A percentile compares a stretch with the other conserved stretches of the same genome.
Conservation (phyloP, 345 rosid genomes). For the Camelina hispida region DNA sequence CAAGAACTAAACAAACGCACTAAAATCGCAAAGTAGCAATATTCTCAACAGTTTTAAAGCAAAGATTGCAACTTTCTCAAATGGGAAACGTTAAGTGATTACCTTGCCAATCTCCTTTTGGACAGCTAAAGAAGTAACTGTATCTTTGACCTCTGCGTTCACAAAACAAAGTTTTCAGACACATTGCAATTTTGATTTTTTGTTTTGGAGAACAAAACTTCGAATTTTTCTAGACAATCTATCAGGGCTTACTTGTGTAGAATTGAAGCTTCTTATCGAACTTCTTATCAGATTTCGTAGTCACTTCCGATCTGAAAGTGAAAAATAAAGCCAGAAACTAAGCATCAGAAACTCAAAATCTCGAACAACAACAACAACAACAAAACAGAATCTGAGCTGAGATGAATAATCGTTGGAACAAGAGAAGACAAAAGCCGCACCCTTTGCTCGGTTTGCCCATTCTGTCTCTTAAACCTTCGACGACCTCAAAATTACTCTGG, state of each 20-base stretch:
- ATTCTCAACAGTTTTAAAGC: neutral
- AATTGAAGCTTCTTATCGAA: constrained; percentile 65
- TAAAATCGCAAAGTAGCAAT: neutral
- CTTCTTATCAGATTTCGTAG: constrained; percentile 57
- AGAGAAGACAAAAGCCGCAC: constrained; percentile 17
- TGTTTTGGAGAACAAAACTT: neutral
- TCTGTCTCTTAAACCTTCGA: constrained; percentile 14
- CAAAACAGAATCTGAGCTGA: neutral
- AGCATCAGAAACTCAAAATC: constrained; percentile 6
- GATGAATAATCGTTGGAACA: constrained; percentile 15
- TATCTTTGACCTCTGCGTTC: constrained; percentile 67
- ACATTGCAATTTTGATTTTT: constrained; percentile 10
- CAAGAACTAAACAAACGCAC: neutral
- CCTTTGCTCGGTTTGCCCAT: constrained; percentile 48
- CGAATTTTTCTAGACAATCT: neutral
- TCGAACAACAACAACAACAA: neutral
- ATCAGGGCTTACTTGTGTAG: constrained; percentile 55
- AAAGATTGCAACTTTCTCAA: constrained; percentile 7
- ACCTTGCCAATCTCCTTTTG: constrained; percentile 64
- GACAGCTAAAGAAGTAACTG: constrained; percentile 58
- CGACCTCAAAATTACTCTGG: neutral
- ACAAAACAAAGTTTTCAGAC: constrained; percentile 21
- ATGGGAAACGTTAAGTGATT: constrained; percentile 11
- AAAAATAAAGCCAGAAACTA: neutral
- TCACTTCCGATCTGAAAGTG: constrained; percentile 35